Base-by-base conservation (phyloP, 2,329 filamentous ascomycete genomes). In the Sodiomyces alkalinus region DNA sequence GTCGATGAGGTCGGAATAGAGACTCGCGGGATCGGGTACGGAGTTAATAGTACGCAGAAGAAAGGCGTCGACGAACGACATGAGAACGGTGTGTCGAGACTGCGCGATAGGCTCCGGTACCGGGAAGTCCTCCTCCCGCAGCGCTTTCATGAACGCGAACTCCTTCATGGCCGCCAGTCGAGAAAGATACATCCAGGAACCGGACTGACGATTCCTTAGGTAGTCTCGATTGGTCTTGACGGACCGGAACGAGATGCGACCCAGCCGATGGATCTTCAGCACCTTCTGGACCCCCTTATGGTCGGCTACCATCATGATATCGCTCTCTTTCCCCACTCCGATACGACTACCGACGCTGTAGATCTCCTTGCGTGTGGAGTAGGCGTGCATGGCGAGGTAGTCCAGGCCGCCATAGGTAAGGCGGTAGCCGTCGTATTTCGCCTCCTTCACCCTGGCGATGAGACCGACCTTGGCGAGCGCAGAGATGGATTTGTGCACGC, bases 121-220 rank as follows among this genome's bases (percentile, higher is more conserved):
- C 0, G 81, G 75, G 43, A 96, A 93, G 1, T 81, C 85, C 44
- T 90, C 83, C 20, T 81, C 73, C 25, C 69, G 60, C 6, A 98
- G 65, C 1, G 79, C 83, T 39, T 78, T 75, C 85, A 98, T 92
- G 53, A 96, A 96, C 4, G 86, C 78, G 51, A 71, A 92, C 52
- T 98, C 90, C 49, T 92, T 93, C 62, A 90, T 74, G 9, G 90
- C 90, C 6, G 92, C 86, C 19, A 98, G 65, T 22, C 83, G 69
- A 9, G 82, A 92, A 54, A 98, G 82, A 52, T 98, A 94, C 86
- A 96, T 94, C 90, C 90, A 98, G 22, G 81, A 90, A 5, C 75
- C 85, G 11, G 77, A 77, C 12, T 55, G 67, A 33, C 77, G 69
- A 42, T 90, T 83, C 41, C 80, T 77, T 31, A 96, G 72, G 54